Evolutionary conservation across 2,329 filamentous ascomycete genomes (phyloP).

Genomic region (Malbranchea zuffiana): DNA sequence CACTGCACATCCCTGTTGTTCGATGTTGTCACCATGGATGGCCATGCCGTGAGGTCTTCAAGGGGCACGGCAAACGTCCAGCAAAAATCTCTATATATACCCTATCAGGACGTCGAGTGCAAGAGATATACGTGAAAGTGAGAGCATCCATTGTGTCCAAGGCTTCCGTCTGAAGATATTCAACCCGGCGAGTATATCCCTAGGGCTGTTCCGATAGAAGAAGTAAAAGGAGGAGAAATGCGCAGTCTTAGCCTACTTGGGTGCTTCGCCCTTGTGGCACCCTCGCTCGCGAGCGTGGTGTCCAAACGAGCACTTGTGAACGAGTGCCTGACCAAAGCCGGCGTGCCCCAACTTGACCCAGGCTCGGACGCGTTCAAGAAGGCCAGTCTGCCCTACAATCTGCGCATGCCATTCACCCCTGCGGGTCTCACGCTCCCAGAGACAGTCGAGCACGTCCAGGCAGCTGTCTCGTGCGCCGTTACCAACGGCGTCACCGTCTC

Average conservation of each 20-base stretch:
- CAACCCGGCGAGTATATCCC: not conserved
- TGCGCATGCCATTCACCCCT: slow-evolving; percentile 21
- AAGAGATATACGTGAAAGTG: not conserved
- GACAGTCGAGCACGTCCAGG: slow-evolving; percentile 31
- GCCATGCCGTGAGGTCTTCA: not conserved
- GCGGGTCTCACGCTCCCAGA: slow-evolving; percentile 19
- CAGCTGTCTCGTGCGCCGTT: slow-evolving; percentile 36
- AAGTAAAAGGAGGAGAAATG: too few species aligned
- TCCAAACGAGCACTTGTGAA: slow-evolving; percentile 1
- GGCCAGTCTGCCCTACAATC: slow-evolving; percentile 15
- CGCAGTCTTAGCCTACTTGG: not conserved
- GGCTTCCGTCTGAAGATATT: not conserved
- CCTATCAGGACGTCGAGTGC: not conserved
- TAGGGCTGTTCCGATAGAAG: not conserved
- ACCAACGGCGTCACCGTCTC: slow-evolving; percentile 36
- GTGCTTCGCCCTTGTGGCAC: not conserved
- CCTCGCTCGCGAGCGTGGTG: not conserved
- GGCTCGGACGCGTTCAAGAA: not conserved
- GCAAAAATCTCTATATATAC: not conserved
- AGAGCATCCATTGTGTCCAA: not conserved
- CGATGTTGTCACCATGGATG: not conserved
- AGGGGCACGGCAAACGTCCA: too few species aligned
- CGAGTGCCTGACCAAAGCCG: slow-evolving; percentile 1
- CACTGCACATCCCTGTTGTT: not conserved
- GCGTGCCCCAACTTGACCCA: slow-evolving; percentile 2